phyloP scores from a whole-genome alignment of 2,329 filamentous ascomycete genomes.

The Nectriaceae sp. region DNA sequence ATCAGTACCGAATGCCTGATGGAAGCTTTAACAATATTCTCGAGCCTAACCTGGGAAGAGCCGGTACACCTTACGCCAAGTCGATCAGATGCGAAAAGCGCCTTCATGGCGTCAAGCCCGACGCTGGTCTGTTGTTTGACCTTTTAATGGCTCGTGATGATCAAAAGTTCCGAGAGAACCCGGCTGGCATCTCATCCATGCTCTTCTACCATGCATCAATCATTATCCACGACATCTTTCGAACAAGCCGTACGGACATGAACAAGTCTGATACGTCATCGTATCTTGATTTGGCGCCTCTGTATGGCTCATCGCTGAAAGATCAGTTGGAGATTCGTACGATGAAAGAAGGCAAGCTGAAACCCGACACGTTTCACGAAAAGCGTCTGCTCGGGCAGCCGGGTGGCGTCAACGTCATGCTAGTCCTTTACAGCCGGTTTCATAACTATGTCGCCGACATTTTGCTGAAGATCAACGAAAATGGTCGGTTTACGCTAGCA shows the following conservation, averaged over 20 bases:
- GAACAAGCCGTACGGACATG: constrained; percentile 33
- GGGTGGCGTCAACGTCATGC: constrained; percentile 66
- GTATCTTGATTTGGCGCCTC: constrained; percentile 47
- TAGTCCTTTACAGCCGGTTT: constrained; percentile 74
- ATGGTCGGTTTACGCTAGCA: constrained; percentile 35
- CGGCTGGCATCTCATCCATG: constrained; percentile 46
- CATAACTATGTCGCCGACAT: constrained; percentile 80
- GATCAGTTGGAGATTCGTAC: constrained; percentile 37
- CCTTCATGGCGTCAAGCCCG: constrained; percentile 62
- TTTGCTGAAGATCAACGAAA: constrained; percentile 53
- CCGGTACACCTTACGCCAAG: constrained; percentile 68
- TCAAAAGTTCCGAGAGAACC: constrained; percentile 31
- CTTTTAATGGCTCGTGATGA: constrained; percentile 30
- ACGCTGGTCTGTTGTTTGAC: constrained; percentile 54
- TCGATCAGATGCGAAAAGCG: constrained; percentile 60
- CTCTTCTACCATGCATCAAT: constrained; percentile 52
- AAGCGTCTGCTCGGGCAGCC: constrained; percentile 65
- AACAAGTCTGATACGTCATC: constrained; percentile 41
- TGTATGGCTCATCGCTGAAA: constrained; percentile 41
- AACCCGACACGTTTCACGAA: constrained; percentile 66
- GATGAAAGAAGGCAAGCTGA: constrained; percentile 38
- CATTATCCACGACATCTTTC: constrained; percentile 54
- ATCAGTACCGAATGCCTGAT: constrained; percentile 40
- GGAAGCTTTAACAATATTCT: constrained; percentile 57
- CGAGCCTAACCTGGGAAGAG: constrained; percentile 63